Evolutionary conservation across 2,329 filamentous ascomycete genomes (phyloP).

Genomic region (Zarea fungicola): DNA sequence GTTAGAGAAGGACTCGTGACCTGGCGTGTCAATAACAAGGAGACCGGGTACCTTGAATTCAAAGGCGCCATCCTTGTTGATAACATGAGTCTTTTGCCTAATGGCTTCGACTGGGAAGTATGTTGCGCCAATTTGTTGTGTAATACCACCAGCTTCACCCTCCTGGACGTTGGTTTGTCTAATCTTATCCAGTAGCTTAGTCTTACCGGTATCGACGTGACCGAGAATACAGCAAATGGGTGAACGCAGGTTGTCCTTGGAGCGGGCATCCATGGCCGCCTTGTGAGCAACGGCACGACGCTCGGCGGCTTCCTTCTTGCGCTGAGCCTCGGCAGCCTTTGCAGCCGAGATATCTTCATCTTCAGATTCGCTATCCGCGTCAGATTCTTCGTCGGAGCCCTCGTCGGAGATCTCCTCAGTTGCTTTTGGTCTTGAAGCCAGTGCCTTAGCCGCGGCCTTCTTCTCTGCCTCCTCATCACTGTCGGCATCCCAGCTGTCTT

Average conservation of each 20-base stretch:
- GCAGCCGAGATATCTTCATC: slow-evolving; percentile 73
- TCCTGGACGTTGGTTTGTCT: slow-evolving; percentile 98
- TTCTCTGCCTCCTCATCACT: slow-evolving; percentile 63
- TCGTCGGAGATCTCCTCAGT: slow-evolving; percentile 45
- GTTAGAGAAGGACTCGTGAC: slow-evolving; percentile 99
- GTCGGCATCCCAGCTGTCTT: slow-evolving; percentile 93
- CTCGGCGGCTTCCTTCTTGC: slow-evolving; percentile 84
- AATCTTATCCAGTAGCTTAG: slow-evolving; percentile 98
- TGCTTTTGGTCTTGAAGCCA: slow-evolving; percentile 13
- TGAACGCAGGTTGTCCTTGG: slow-evolving; percentile 89
- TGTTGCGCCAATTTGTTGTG: slow-evolving; percentile 97
- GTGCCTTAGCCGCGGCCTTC: slow-evolving; percentile 18
- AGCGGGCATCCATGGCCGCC: slow-evolving; percentile 83
- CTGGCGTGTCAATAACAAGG: slow-evolving; percentile 93
- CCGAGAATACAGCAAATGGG: slow-evolving; percentile 99
- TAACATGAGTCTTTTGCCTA: slow-evolving; percentile 83
- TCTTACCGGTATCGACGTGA: slow-evolving; percentile 99
- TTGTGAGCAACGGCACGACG: slow-evolving; percentile 86
- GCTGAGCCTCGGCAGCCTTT: slow-evolving; percentile 64
- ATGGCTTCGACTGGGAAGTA: slow-evolving; percentile 97
- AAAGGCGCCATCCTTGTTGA: slow-evolving; percentile 85
- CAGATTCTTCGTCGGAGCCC: slow-evolving; percentile 24
- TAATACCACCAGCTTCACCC: slow-evolving; percentile 98
- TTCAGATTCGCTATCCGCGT: slow-evolving; percentile 50
- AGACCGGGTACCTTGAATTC: slow-evolving; percentile 98